phyloP scores from a whole-genome alignment of 2,329 filamentous ascomycete species.

The Colletotrichum lupini region DNA sequence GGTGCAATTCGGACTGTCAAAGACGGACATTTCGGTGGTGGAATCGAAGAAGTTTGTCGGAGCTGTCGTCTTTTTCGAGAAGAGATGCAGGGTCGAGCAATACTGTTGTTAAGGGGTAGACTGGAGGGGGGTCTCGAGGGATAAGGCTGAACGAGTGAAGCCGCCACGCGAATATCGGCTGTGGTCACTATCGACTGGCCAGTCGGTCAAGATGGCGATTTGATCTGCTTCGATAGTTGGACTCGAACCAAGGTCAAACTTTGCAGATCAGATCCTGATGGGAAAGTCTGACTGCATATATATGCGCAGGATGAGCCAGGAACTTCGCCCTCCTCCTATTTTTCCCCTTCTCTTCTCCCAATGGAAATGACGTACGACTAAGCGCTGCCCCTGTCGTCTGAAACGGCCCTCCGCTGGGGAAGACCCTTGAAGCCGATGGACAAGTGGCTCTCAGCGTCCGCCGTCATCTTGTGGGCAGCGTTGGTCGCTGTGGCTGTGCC shows the following conservation, averaged over 20 bases:
- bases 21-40: constrained; percentile 7
- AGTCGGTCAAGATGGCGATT: too few relatives aligned
- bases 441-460: constrained; percentile 13
- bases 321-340: background rate
- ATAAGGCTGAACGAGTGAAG: background rate
- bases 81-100: too few relatives aligned
- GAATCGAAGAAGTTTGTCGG: background rate
- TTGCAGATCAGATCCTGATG: background rate
- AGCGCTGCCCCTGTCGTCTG: constrained; percentile 32
- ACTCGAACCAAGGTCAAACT: background rate
- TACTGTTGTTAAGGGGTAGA: background rate
- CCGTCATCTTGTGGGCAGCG: background rate
- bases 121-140: background rate
- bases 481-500: constrained; percentile 23
- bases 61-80: background rate
- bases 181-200: too few relatives aligned
- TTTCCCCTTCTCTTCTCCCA: background rate
- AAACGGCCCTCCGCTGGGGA: constrained; percentile 28
- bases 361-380: constrained; percentile 25
- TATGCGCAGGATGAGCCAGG: background rate
- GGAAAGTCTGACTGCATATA: background rate
- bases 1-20: constrained; percentile 18
- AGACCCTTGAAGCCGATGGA: constrained; percentile 20
- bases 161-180: background rate
- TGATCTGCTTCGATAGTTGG: background rate